phyloP scores from a whole-genome alignment of 1,139 yeast genomes.

The Chernovozyma aurita region DNA sequence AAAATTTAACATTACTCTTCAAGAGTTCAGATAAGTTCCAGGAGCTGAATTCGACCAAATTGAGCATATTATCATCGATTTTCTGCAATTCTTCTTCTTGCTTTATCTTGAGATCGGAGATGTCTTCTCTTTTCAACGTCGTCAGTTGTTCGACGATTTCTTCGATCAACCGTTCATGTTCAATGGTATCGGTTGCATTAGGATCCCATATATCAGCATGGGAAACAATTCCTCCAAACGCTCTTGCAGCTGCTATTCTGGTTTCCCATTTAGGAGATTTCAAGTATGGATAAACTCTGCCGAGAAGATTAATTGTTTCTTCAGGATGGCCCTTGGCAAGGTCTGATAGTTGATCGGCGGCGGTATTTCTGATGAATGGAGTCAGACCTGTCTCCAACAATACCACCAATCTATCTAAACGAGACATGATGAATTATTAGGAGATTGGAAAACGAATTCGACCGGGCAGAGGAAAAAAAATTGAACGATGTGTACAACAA shows the following conservation, averaged over 20 bases:
- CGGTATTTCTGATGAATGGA: slow-evolving; percentile 88
- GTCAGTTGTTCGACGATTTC: slow-evolving; percentile 10
- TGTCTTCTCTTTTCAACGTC: slow-evolving; percentile 13
- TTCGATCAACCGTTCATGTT: slow-evolving; percentile 17
- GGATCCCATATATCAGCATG: slow-evolving; percentile 87
- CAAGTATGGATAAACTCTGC: slow-evolving; percentile 87
- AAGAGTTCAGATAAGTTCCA: slow-evolving; percentile 66
- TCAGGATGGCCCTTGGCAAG: slow-evolving; percentile 94
- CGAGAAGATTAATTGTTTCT: slow-evolving; percentile 75
- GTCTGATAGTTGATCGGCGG: slow-evolving; percentile 95
- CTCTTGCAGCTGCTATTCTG: slow-evolving; percentile 89
- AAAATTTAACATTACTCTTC: slow-evolving; percentile 62
- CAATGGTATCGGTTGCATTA: slow-evolving; percentile 35
- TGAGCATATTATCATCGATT: slow-evolving; percentile 43
- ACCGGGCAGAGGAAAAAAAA: not conserved
- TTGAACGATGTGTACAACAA: not conserved
- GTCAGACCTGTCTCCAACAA: slow-evolving; percentile 94
- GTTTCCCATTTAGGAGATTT: slow-evolving; percentile 92
- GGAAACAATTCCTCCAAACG: slow-evolving; percentile 88
- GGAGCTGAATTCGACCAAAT: slow-evolving; percentile 52
- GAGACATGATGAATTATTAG: slow-evolving; percentile 26
- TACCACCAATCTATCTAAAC: slow-evolving; percentile 69
- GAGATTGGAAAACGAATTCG: not conserved
- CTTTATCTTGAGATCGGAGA: slow-evolving; percentile 27
- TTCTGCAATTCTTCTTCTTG: slow-evolving; percentile 45